Conservation (phyloP, 1,284 basidiomycete species). For the Pyrrhoderma lamaoense region DNA sequence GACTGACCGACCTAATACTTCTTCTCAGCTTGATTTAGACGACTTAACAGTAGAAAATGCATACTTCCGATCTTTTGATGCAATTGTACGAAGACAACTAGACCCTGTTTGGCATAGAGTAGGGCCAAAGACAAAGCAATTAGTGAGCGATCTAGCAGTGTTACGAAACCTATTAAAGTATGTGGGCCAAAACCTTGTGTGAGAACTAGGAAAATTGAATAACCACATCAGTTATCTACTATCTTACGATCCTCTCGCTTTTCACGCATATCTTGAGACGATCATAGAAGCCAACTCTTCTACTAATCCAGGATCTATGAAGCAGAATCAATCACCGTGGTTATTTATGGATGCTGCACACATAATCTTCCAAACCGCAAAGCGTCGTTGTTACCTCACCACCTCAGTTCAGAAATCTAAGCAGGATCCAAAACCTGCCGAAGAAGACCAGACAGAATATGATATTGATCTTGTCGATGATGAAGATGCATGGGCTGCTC, state of each 20-base stretch:
- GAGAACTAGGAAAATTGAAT: conserved; percentile 1
- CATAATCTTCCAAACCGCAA: conserved; percentile 79
- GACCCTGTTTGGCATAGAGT: conserved; percentile 97
- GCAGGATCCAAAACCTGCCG: conserved; percentile 18
- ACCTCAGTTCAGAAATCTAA: conserved; percentile 21
- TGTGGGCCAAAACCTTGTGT: conserved; percentile 25
- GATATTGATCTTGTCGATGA: conserved; percentile 39
- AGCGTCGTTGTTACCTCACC: conserved; percentile 63
- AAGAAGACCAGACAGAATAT: conserved; percentile 13
- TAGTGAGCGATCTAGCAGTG: conserved; percentile 84
- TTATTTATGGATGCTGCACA: conserved; percentile 87
- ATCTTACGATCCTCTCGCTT: conserved; percentile 87
- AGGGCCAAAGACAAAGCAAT: conserved; percentile 84
- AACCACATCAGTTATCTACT: conserved; percentile 65
- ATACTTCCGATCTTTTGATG: conserved; percentile 92
- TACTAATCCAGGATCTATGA: conserved; percentile 40
- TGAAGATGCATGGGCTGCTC: conserved; percentile 64
- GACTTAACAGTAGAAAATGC: conserved; percentile 91
- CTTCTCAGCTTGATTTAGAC: conserved; percentile 82
- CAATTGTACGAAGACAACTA: conserved; percentile 81
- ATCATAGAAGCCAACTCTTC: conserved; percentile 72
- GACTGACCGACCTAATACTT: background rate
- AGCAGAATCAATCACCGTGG: conserved; percentile 75
- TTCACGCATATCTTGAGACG: conserved; percentile 89
- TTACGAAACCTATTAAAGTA: conserved; percentile 80